Conservation (phyloP, 805 yeast genomes). For the Blastobotrys chiropterorum region DNA sequence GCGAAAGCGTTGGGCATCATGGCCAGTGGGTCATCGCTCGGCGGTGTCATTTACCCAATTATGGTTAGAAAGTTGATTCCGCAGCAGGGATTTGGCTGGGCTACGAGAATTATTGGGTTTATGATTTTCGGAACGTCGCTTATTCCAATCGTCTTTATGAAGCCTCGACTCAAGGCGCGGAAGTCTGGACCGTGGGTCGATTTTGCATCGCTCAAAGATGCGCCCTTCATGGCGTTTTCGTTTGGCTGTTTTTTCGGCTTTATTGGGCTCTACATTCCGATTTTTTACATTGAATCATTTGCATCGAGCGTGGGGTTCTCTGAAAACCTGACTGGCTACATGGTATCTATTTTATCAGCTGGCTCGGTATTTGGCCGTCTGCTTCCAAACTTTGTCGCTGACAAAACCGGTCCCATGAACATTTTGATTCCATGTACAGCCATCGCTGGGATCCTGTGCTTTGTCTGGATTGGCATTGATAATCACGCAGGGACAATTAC, state of each 20-base stretch:
- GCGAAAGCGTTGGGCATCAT: constrained; percentile 42
- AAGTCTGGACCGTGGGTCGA: constrained; percentile 21
- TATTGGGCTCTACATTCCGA: constrained; percentile 32
- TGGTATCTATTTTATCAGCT: constrained; percentile 29
- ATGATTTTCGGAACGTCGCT: constrained; percentile 28
- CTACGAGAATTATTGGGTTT: constrained; percentile 41
- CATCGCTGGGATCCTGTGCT: constrained; percentile 9
- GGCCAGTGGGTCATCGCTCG: constrained; percentile 46
- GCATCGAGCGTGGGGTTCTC: constrained; percentile 22
- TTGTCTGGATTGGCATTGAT: constrained; percentile 19
- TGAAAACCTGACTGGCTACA: constrained; percentile 22
- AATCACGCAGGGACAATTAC: constrained; percentile 25
- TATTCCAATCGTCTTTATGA: constrained; percentile 21
- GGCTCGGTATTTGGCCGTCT: constrained; percentile 45
- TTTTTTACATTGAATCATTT: constrained; percentile 31
- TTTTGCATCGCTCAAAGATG: constrained; percentile 17
- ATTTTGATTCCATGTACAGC: constrained; percentile 26
- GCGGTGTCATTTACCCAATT: constrained; percentile 44
- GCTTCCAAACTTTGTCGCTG: constrained; percentile 42
- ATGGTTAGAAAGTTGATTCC: constrained; percentile 39
- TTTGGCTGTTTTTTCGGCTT: constrained; percentile 31
- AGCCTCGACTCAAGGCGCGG: constrained; percentile 25
- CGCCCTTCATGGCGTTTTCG: constrained; percentile 17
- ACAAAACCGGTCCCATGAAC: constrained; percentile 42
- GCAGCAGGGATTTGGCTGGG: constrained; percentile 45